Evolutionary conservation across 192 early-diverging fungal genomes (phyloP), one percentile per base, ranked within the genome.

Genomic region (Coemansia aciculifera): DNA sequence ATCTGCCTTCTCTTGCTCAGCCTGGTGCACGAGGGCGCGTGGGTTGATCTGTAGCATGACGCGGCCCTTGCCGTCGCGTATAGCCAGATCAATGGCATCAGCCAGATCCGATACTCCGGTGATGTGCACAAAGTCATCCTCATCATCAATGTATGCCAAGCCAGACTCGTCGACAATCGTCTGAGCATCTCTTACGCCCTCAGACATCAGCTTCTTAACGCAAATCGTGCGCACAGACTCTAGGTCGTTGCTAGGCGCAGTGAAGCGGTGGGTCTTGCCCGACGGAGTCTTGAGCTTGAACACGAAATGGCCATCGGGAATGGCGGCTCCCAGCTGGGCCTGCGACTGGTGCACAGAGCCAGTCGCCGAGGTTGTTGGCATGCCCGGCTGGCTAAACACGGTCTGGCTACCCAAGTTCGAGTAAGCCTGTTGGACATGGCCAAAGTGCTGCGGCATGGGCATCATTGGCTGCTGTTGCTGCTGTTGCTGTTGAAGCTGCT

Each of bases 81-180:
- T 84, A 17, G 95, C 93, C 75, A 95, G 85, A 4, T 87, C 68
- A 0, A 97, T 92, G 11, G 96, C 93, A 49, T 97, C 94, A 15
- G 86, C 73, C 64, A 98, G 74, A 68, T 97, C 95, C 3, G 85
- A 85, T 61, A 92, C 90, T 32, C 85, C 84, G 31, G 87, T 87
- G 68, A 98, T 86, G 66, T 89, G 83, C 36, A 98, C 91, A 62
- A 86, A 77, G 74, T 98, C 96, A 39, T 89, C 86, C 56, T 98
- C 96, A 63, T 98, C 96, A 71, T 98, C 96, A 64, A 93, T 74
- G 69, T 96, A 98, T 1, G 89, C 89, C 36, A 94, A 70, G 75
- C 84, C 81, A 49, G 68, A 78, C 81, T 75, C 83, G 71, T 72
- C 80, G 65, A 69, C 72, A 66, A 72, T 77, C 36, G 48, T 63